phyloP scores from a whole-genome alignment of 1,284 basidiomycete genomes.

The Fomitopsis palustris region DNA sequence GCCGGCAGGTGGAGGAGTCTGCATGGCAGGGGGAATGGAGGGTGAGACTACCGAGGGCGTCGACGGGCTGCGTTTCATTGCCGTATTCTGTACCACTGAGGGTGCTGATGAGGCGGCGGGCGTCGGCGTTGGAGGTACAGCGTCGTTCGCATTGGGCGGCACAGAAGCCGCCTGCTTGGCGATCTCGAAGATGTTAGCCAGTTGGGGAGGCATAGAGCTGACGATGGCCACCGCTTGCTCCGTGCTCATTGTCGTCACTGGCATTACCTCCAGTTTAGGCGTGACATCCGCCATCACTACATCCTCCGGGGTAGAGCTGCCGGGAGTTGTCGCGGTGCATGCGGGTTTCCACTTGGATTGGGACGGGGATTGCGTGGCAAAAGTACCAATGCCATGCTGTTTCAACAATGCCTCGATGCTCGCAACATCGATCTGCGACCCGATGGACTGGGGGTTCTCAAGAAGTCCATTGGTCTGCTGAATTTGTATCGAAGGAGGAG shows the following conservation, averaged over 20 bases:
- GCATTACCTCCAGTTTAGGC: background rate
- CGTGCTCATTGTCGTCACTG: background rate
- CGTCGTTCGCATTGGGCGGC: background rate
- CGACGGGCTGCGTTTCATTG: background rate
- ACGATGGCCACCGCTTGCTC: background rate
- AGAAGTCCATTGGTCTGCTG: background rate
- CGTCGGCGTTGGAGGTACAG: background rate
- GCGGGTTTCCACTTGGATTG: background rate
- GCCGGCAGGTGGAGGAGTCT: background rate
- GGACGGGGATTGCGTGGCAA: background rate
- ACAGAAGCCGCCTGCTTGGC: background rate
- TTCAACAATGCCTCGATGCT: conserved; percentile 5
- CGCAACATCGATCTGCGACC: background rate
- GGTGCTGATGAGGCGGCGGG: background rate
- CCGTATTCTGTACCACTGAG: background rate
- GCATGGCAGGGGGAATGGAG: background rate
- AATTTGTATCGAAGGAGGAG: background rate
- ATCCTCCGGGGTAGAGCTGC: background rate
- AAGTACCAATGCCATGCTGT: conserved; percentile 1
- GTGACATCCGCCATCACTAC: background rate
- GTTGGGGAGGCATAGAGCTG: background rate
- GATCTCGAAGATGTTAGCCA: background rate
- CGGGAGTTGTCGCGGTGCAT: background rate
- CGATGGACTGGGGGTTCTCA: background rate
- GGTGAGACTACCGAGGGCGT: background rate